Conservation (phyloP, 441 rosid genomes). For the Erodium texanum region DNA sequence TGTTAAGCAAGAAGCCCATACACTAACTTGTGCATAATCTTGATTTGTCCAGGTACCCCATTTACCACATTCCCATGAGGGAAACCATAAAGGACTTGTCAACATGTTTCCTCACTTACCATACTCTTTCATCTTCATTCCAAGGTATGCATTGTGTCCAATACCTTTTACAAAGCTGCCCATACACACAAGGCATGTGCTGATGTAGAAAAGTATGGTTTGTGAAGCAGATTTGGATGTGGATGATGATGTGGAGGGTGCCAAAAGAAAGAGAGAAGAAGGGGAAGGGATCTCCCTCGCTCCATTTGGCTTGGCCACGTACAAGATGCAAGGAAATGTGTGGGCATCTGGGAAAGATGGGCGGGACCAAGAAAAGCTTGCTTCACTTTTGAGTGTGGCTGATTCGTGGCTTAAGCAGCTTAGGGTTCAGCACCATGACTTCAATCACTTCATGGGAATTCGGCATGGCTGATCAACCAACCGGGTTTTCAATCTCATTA, state of each 20-base stretch:
- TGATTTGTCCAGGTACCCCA: background rate
- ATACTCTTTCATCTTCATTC: background rate
- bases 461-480: slow-evolving; percentile 44
- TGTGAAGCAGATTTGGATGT: background rate
- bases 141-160: background rate
- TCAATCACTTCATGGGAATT: slow-evolving; percentile 68
- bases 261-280: background rate
- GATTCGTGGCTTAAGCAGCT: slow-evolving; percentile 98
- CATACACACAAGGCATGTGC: background rate
- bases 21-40: background rate
- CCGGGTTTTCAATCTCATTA: too few species aligned
- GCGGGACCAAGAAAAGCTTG: slow-evolving; percentile 64
- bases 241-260: background rate
- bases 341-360: slow-evolving; percentile 32
- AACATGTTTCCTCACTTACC: background rate
- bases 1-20: background rate
- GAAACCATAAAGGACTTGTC: slow-evolving; percentile 3
- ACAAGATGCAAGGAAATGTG: slow-evolving; percentile 5
- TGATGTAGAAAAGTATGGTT: background rate
- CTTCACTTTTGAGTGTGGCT: slow-evolving; percentile 76
- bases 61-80: background rate
- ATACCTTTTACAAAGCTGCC: background rate
- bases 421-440: slow-evolving; percentile 93
- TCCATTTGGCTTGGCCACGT: background rate
- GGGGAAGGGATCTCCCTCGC: background rate